Percentiles rank a stretch among this genome's conserved stretches.
These are phyloP conservation scores for Aphanomyces astaci DNA, from an alignment of 352 stramenopile genomes.

Conservation along the genomic window DNA sequence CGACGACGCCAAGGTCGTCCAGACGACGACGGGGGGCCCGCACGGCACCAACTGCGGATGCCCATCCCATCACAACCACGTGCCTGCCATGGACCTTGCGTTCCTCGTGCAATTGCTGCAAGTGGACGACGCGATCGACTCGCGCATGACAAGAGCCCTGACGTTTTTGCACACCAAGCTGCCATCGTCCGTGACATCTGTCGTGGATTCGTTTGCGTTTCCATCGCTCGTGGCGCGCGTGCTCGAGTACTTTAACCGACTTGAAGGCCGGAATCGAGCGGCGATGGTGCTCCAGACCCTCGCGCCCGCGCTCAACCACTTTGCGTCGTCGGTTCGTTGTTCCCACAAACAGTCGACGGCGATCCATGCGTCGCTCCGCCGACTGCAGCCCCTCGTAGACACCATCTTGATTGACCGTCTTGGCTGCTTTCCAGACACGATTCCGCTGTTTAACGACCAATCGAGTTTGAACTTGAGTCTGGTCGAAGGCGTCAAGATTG, in stretches of 20 bases:
- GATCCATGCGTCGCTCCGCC: not conserved
- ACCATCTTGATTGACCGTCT: not conserved
- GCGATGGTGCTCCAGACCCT: not conserved
- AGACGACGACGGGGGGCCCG: not conserved
- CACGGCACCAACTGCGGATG: not conserved
- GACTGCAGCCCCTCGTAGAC: not conserved
- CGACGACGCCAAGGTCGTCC: not conserved
- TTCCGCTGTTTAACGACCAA: not conserved
- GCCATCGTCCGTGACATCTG: not conserved
- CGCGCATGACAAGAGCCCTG: too few relatives aligned
- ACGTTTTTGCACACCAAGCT: not conserved
- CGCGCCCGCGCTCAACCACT: not conserved
- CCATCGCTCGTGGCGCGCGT: not conserved
- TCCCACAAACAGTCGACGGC: too few relatives aligned
- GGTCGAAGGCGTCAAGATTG: not conserved
- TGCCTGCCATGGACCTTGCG: not conserved
- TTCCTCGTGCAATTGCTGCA: not conserved
- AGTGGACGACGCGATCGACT: not conserved
- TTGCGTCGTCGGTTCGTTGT: too few relatives aligned
- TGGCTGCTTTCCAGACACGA: too few relatives aligned
- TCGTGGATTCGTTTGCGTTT: not conserved
- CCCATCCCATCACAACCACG: not conserved
- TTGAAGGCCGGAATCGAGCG: too few relatives aligned
- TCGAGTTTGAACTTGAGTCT: not conserved
- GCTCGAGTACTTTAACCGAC: not conserved